A percentile compares a stretch with the other conserved stretches of the same genome.
Conservation (phyloP, 1,284 basidiomycete species). For the Coniferiporia weirii region DNA sequence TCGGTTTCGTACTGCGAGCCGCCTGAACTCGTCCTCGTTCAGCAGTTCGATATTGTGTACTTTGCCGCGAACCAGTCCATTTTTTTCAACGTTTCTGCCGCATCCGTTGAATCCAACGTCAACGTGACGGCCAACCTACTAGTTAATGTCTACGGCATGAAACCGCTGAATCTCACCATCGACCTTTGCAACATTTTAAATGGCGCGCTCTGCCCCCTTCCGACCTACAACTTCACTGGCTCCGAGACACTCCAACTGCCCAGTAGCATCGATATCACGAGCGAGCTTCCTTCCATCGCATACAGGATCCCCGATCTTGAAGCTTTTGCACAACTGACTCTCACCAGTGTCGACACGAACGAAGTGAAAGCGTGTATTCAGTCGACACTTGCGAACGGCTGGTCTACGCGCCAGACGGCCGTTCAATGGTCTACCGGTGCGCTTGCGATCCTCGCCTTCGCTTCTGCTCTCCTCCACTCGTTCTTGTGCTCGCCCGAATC, state of each 20-base stretch:
- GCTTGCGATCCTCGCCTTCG: slow-evolving; percentile 62
- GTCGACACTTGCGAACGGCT: slow-evolving; percentile 87
- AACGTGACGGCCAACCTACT: slow-evolving; percentile 76
- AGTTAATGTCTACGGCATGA: slow-evolving; percentile 78
- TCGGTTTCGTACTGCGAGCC: slow-evolving; percentile 86
- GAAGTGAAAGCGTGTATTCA: slow-evolving; percentile 84
- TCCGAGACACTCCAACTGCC: slow-evolving; percentile 75
- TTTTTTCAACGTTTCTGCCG: slow-evolving; percentile 69
- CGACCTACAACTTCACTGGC: slow-evolving; percentile 81
- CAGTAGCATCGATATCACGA: slow-evolving; percentile 42
- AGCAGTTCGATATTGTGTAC: slow-evolving; percentile 77
- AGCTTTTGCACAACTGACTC: slow-evolving; percentile 78
- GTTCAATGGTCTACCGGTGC: slow-evolving; percentile 78
- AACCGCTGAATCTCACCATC: slow-evolving; percentile 71
- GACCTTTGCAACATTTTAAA: slow-evolving; percentile 71
- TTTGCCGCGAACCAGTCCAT: slow-evolving; percentile 66
- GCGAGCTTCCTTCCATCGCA: slow-evolving; percentile 71
- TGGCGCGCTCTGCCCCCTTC: slow-evolving; percentile 84
- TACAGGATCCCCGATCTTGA: slow-evolving; percentile 90
- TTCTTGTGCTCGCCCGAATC: slow-evolving; percentile 35
- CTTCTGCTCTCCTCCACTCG: slow-evolving; percentile 68
- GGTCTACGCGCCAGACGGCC: slow-evolving; percentile 68
- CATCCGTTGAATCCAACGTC: slow-evolving; percentile 69
- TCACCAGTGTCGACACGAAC: slow-evolving; percentile 64
- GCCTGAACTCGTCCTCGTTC: slow-evolving; percentile 72